Percentiles rank a stretch among this genome's conserved stretches.
phyloP scores from a whole-genome alignment of 108 stramenopile species.

The Ochromonas danica region DNA sequence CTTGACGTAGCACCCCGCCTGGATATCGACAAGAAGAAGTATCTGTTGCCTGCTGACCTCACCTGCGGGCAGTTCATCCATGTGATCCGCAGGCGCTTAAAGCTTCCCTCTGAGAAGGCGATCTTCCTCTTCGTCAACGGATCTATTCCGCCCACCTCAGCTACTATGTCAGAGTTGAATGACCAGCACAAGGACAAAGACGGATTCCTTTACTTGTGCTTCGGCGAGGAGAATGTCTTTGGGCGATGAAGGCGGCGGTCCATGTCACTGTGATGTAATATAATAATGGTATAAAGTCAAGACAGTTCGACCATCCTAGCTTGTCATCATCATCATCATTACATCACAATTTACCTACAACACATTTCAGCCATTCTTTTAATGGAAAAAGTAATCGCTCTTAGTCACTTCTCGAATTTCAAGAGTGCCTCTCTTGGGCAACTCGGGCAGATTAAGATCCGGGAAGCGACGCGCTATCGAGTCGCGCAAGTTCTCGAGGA shows the following conservation, averaged over 20 bases:
- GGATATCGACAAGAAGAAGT: constrained; percentile 98
- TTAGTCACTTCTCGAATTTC: constrained; percentile 83
- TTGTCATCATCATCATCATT: no score
- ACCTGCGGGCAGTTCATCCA: constrained; percentile 96
- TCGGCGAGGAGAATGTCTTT: constrained; percentile 96
- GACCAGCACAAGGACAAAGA: constrained; percentile 86
- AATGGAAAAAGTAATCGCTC: constrained; percentile 90
- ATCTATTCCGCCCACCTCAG: constrained; percentile 71
- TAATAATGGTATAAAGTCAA: no score
- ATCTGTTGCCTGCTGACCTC: constrained; percentile 89
- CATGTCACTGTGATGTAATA: no score
- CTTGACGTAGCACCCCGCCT: no score
- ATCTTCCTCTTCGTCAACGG: constrained; percentile 69
- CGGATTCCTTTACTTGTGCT: constrained; percentile 97
- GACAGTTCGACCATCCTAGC: no score
- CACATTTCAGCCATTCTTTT: no score
- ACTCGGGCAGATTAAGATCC: constrained; percentile 78
- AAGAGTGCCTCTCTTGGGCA: constrained; percentile 82
- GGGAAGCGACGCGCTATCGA: constrained; percentile 78
- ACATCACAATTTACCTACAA: no score
- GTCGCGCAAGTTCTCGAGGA: constrained; percentile 76
- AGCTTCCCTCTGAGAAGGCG: constrained; percentile 64
- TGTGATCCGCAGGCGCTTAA: constrained; percentile 96
- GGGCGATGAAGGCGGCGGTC: constrained; percentile 61
- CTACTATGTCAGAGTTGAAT: constrained; percentile 61